Conservation (phyloP, 371 early-diverging fungal genomes). For the Dinochytrium kinnereticum region DNA sequence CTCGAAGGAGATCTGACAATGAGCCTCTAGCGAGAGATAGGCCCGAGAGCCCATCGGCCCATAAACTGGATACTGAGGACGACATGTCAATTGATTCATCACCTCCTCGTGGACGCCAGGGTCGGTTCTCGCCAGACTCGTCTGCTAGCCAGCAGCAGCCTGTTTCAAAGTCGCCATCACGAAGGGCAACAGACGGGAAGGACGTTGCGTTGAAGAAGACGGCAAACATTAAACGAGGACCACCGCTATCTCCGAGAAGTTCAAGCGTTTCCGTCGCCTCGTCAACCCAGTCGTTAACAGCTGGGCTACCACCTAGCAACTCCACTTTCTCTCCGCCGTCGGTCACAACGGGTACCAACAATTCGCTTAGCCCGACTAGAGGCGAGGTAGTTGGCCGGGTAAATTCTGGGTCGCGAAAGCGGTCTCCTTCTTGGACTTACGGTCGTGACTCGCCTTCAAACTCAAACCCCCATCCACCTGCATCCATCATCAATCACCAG, state of each 20-base stretch:
- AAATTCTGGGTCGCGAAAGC: background rate
- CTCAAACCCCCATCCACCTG: background rate
- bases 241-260: slow-evolving; percentile 19
- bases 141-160: background rate
- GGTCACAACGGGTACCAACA: background rate
- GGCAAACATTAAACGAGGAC: background rate
- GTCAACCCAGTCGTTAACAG: background rate
- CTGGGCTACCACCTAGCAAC: background rate
- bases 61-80: background rate
- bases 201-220: background rate
- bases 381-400: background rate
- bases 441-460: slow-evolving; percentile 22
- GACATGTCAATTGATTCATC: background rate
- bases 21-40: background rate
- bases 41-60: background rate
- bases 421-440: slow-evolving; percentile 27
- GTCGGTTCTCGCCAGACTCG: background rate
- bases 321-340: slow-evolving; percentile 3
- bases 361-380: slow-evolving; percentile 8
- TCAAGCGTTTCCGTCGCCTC: background rate
- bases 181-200: background rate
- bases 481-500: background rate
- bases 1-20: background rate
- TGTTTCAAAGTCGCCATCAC: background rate
- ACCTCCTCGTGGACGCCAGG: slow-evolving; percentile 16